Percentiles rank a stretch among this genome's conserved stretches.
Conservation (phyloP, 176 grass and related monocot genomes). For the Eragrostis nindensis region DNA sequence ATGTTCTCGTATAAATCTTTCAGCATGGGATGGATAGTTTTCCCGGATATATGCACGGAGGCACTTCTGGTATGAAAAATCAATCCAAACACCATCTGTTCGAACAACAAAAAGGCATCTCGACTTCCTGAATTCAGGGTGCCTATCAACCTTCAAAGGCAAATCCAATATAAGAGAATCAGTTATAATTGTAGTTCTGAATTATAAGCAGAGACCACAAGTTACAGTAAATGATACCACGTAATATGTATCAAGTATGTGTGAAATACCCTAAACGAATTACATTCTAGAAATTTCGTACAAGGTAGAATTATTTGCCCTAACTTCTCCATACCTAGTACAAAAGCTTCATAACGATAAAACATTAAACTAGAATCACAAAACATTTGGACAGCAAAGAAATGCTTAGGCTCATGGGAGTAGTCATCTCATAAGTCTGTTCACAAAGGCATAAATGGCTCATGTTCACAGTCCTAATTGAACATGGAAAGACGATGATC, state of each 20-base stretch:
- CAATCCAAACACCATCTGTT: conserved; percentile 86
- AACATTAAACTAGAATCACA: background rate
- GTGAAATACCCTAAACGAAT: background rate
- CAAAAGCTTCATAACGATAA: conserved; percentile 16
- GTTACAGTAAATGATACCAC: background rate
- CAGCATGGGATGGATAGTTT: conserved; percentile 78
- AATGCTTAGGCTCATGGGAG: background rate
- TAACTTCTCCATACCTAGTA: background rate
- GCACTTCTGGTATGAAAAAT: conserved; percentile 98
- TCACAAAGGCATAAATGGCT: background rate
- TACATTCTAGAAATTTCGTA: background rate
- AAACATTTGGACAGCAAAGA: background rate
- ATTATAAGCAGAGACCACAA: background rate
- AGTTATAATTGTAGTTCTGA: background rate
- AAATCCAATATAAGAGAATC: conserved; percentile 1
- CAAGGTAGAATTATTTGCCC: background rate
- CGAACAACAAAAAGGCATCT: conserved; percentile 94
- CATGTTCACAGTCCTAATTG: background rate
- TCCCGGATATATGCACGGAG: conserved; percentile 74
- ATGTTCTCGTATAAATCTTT: conserved; percentile 82
- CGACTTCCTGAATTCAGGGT: conserved; percentile 80
- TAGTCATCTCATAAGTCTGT: background rate
- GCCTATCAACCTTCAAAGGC: conserved; percentile 74
- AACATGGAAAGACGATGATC: background rate
- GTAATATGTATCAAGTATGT: background rate